These are phyloP conservation scores for Porogramme epimiltina DNA, from an alignment of 1,284 basidiomycete species.

Conservation along the genomic window DNA sequence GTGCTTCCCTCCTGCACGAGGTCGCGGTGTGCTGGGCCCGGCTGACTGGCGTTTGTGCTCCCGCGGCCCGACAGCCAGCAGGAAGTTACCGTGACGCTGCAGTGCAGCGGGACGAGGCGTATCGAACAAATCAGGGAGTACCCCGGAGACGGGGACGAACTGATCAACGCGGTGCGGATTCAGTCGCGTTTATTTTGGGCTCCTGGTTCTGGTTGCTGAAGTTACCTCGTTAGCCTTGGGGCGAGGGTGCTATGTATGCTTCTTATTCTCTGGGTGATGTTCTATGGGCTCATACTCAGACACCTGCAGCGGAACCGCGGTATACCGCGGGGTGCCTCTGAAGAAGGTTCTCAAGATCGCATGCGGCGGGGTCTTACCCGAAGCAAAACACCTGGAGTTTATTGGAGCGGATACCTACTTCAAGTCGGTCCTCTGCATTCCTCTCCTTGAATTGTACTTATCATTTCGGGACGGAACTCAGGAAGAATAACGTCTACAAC, in stretches of 20 bases:
- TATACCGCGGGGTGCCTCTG: constrained; percentile 50
- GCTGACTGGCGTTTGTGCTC: neutral
- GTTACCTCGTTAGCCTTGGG: constrained; percentile 40
- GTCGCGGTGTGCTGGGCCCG: neutral
- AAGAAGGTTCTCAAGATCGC: constrained; percentile 56
- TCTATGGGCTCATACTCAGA: neutral
- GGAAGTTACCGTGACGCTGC: constrained; percentile 54
- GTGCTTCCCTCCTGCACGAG: constrained; percentile 21
- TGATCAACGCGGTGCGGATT: constrained; percentile 44
- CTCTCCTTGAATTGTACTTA: neutral
- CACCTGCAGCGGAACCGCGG: constrained; percentile 29
- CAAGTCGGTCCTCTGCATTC: constrained; percentile 39
- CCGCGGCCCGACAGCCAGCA: constrained; percentile 36
- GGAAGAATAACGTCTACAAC: constrained; percentile 52
- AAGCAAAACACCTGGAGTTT: constrained; percentile 55
- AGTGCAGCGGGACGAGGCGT: constrained; percentile 56
- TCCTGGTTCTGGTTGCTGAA: neutral
- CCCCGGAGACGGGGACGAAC: constrained; percentile 60
- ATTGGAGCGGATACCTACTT: constrained; percentile 62
- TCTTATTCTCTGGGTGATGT: neutral
- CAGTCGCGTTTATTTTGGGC: neutral
- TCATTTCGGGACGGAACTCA: constrained; percentile 15
- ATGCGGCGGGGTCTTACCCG: constrained; percentile 50
- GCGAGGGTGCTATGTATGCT: constrained; percentile 55
- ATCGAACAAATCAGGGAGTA: constrained; percentile 56